Evolutionary conservation across 2,329 filamentous ascomycete species (phyloP).

Genomic region (Coniochaeta ligniaria): DNA sequence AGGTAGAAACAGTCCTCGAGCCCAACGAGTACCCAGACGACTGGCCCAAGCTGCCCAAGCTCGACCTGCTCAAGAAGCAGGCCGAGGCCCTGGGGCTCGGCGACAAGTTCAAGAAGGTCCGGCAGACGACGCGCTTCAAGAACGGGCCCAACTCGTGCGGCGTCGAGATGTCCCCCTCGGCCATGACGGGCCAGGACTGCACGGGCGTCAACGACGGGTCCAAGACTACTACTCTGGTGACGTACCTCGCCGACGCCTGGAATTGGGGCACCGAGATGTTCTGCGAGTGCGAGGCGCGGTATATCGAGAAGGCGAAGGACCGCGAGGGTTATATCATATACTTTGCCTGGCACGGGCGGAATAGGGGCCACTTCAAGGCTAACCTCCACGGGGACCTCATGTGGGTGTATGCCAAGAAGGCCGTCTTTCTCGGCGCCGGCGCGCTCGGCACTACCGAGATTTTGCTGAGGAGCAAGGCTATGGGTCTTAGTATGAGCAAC

Average conservation of each 20-base stretch:
- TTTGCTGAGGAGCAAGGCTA: conserved; percentile 49
- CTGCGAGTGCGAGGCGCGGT: conserved; percentile 59
- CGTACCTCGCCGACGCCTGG: conserved; percentile 63
- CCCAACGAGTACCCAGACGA: conserved; percentile 50
- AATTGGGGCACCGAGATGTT: conserved; percentile 68
- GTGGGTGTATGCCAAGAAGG: conserved; percentile 60
- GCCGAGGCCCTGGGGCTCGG: conserved; percentile 41
- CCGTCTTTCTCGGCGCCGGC: conserved; percentile 61
- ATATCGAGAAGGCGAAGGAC: conserved; percentile 45
- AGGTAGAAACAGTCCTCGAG: conserved; percentile 48
- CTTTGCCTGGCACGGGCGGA: conserved; percentile 56
- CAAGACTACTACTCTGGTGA: conserved; percentile 59
- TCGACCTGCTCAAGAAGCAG: conserved; percentile 49
- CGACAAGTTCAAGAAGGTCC: conserved; percentile 47
- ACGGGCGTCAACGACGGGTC: conserved; percentile 63
- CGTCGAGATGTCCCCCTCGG: conserved; percentile 54
- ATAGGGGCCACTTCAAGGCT: conserved; percentile 45
- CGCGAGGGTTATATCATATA: conserved; percentile 54
- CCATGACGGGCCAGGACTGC: conserved; percentile 53
- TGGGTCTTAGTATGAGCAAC: conserved; percentile 51
- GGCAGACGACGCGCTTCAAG: conserved; percentile 56
- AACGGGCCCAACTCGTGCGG: conserved; percentile 56
- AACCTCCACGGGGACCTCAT: conserved; percentile 52
- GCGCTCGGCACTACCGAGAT: conserved; percentile 61
- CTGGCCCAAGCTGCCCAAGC: conserved; percentile 51